Evolutionary conservation across 2,329 filamentous ascomycete species (phyloP).

Genomic region (Aspergillus sp.): DNA sequence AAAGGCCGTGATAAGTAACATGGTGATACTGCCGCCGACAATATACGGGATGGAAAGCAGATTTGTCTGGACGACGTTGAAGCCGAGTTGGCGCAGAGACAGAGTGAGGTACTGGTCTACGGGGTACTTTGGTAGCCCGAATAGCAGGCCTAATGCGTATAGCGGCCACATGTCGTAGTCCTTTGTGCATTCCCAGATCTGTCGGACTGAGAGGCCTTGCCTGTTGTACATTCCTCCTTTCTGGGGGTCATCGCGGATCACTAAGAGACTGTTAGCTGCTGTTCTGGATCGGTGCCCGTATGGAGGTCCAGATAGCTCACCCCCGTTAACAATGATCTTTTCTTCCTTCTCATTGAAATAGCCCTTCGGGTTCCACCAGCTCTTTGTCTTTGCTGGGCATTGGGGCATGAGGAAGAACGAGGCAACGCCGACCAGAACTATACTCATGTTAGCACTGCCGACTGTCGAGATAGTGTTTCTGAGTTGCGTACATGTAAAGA

Average conservation of each 20-base stretch:
- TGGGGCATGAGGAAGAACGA: conserved; percentile 58
- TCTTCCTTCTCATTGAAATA: conserved; percentile 65
- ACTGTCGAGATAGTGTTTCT: accelerated
- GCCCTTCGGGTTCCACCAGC: conserved; percentile 55
- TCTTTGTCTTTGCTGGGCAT: conserved; percentile 51
- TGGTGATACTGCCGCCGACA: not conserved
- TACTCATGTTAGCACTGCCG: conserved; percentile 26
- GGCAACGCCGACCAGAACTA: conserved; percentile 52
- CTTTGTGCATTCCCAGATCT: conserved; percentile 50
- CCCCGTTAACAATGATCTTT: conserved; percentile 57
- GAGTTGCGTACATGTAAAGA: not conserved
- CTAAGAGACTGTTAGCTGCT: conserved; percentile 6
- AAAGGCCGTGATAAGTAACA: not conserved
- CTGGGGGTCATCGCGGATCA: conserved; percentile 52
- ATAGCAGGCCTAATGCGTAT: conserved; percentile 48
- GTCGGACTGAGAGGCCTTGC: conserved; percentile 47
- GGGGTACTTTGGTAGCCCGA: conserved; percentile 31
- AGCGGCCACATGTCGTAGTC: conserved; percentile 59
- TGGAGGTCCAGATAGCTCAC: not conserved
- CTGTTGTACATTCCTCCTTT: conserved; percentile 60
- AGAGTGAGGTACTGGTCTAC: conserved; percentile 33
- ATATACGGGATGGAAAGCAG: conserved; percentile 54
- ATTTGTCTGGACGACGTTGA: conserved; percentile 57
- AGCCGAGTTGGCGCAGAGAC: conserved; percentile 50
- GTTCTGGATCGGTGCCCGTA: not conserved